phyloP scores from a whole-genome alignment of 129 eudicot species.

The Artemisia tridentata region DNA sequence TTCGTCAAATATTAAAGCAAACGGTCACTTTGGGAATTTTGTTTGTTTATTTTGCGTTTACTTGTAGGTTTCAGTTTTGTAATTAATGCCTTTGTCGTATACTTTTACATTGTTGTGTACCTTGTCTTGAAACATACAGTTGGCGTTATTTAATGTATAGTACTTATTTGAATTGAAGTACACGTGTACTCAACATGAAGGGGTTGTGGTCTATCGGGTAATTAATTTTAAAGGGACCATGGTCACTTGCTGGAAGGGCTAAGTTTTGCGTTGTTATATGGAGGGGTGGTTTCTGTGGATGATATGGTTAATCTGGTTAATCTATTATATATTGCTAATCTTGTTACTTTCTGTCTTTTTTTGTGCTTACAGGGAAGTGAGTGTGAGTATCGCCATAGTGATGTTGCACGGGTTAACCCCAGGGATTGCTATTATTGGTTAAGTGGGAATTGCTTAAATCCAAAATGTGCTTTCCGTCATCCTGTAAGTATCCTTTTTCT shows the following conservation, averaged over 20 bases:
- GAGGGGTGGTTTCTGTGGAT: neutral
- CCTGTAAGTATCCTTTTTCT: conserved; percentile 62
- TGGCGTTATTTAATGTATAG: neutral
- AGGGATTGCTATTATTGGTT: conserved; percentile 92
- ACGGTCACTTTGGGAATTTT: too few relatives aligned
- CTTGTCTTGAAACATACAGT: neutral
- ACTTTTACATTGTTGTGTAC: neutral
- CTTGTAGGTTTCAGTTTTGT: conserved; percentile 6
- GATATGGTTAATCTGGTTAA: neutral
- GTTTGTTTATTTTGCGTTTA: too few relatives aligned
- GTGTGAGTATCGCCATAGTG: conserved; percentile 95
- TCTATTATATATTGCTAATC: conserved; percentile 10
- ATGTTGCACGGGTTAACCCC: conserved; percentile 79
- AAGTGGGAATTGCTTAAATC: conserved; percentile 77
- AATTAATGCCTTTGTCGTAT: conserved; percentile 10
- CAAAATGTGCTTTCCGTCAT: conserved; percentile 88
- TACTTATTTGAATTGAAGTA: neutral
- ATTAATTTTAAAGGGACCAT: neutral
- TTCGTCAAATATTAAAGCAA: too few relatives aligned
- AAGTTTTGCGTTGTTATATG: neutral
- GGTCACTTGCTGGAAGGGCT: neutral
- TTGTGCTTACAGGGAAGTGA: conserved; percentile 78
- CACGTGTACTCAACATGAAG: neutral
- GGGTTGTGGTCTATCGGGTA: conserved; percentile 1
- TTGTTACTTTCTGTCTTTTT: neutral